These are phyloP conservation scores for Xylariaceae sp. DNA, from an alignment of 2,329 filamentous ascomycete species.

Conservation along the genomic window DNA sequence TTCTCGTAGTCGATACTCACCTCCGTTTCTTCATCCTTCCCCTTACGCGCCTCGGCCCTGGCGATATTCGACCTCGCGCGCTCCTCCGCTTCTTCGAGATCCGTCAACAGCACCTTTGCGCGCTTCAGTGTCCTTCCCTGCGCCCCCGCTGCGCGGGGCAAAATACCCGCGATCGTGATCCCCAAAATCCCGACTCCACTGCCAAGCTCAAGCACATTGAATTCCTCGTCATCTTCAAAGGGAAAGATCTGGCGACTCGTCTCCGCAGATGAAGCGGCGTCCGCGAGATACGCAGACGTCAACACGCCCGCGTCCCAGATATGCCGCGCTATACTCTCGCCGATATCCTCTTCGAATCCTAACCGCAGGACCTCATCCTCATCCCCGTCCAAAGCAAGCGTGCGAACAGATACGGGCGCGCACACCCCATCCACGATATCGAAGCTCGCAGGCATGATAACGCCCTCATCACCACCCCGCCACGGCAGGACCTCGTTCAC, in stretches of 20 bases:
- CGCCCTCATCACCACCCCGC: constrained; percentile 10
- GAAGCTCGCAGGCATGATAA: constrained; percentile 27
- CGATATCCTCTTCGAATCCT: constrained; percentile 51
- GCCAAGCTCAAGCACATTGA: constrained; percentile 51
- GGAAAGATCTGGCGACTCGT: constrained; percentile 16
- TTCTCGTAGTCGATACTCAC: constrained; percentile 44
- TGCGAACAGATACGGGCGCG: constrained; percentile 23
- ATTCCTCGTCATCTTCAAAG: constrained; percentile 23
- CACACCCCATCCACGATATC: constrained; percentile 22
- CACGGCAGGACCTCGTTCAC: constrained; percentile 20
- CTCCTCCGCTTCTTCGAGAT: constrained; percentile 49
- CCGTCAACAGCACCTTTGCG: constrained; percentile 46
- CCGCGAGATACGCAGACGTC: constrained; percentile 36
- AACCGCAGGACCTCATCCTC: constrained; percentile 30
- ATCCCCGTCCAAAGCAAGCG: constrained; percentile 11
- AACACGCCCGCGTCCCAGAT: constrained; percentile 55
- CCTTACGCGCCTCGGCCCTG: constrained; percentile 7
- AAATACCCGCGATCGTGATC: constrained; percentile 41
- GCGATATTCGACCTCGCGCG: constrained; percentile 45
- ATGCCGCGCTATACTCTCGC: constrained; percentile 55
- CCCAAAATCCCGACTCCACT: constrained; percentile 54
- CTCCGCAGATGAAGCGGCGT: constrained; percentile 16
- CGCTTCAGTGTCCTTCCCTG: constrained; percentile 15
- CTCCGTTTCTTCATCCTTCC: background rate
- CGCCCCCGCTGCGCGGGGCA: constrained; percentile 21